Evolutionary conservation across 352 stramenopile species (phyloP), one percentile per base, ranked within the genome.

Genomic region (Phytophthora pistaciae): DNA sequence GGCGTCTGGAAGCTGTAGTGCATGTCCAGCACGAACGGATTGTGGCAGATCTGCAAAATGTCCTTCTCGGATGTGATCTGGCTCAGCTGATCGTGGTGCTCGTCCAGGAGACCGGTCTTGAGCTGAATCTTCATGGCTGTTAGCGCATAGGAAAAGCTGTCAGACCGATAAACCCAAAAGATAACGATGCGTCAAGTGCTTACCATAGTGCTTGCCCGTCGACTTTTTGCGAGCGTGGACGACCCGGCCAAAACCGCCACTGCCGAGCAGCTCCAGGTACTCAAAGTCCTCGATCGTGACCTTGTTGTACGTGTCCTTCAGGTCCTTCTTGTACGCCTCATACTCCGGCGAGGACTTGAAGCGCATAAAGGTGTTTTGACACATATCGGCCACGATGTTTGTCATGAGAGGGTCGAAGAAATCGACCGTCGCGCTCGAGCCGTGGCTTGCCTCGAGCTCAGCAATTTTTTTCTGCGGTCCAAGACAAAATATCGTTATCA

Each of bases 51-150:
- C 64, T 94, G 88, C 42, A 97, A 75, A 67, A 96, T 92, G 61
- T 93, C 87, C 67, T 97, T 97, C 70, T 97, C 93, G 7, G 91
- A 95, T 20, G 91, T 94, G 62, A 96, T 95, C 68, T 96, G 88
- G 56, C 81, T 88, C 64, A 94, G 74, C 63, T 93, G 88, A 49
- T 94, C 84, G 68, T 91, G 88, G 61, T 94, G 91, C 55, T 92
- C 89, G 61, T 98, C 91, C 21, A 98, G 58, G 36, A 98, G 72
- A 48, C 88, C 90, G 11, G 84, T 87, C 78, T 98, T 98, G 48
- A 96, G 78, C 79, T 98, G 92, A 63, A 98, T 94, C 68, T 98
- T 98, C 78, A 98, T 97, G 0, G 93, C 85, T 94, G 57, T 46
- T 1, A 33, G n/a, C 50, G 55, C 14, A 48, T 63, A 66, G 36